Evolutionary conservation across 1,139 yeast species (phyloP), one percentile per base, ranked within the genome.

Genomic region (Pneumocystis canis): DNA sequence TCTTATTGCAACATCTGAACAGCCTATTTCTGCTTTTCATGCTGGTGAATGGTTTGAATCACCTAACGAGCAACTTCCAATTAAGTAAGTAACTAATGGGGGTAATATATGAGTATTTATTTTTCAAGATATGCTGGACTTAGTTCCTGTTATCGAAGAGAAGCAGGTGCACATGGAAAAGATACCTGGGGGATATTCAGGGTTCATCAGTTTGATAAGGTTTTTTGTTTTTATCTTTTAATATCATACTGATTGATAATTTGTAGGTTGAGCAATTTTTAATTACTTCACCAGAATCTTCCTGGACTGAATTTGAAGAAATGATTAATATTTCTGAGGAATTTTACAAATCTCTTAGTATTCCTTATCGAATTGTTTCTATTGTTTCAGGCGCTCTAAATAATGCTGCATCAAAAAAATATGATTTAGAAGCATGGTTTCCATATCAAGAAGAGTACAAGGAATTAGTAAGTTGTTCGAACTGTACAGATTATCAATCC

Each of bases 181-280:
- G 99, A 92, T 73, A 98, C 99, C 60, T 94, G 99, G 98, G 98
- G 99, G 77, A 90, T 94, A 70, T 92, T 92, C 84, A 85, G 99
- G 78, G 98, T 92, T 65, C 99, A 92, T 74, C 95, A 95, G 64
- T 92, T 92, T 73, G 98, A 94, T 78, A 92, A 92, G 79, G 59
- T 57, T 1, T 20, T 32, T 57, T 7, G 1, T 2, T 31, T 40
- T 47, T 47, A 9, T 25, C 3, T 28, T 25, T 25, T 18, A 30
- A 47, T 57, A 11, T 28, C 30, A 28, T 57, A 5, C 11, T 25
- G 33, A 5, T 57, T 25, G 11, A 20, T 35, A 2, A 6, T 20
- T 20, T 35, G 11, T 57, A 57, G 59, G 89, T 92, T 72, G 99
- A 92, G 79, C 98, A 94, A 78, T 92, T 90, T 74, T 87, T 87